Evolutionary conservation across 805 yeast genomes (phyloP).

Genomic region (Scheffersomyces lignosus): DNA sequence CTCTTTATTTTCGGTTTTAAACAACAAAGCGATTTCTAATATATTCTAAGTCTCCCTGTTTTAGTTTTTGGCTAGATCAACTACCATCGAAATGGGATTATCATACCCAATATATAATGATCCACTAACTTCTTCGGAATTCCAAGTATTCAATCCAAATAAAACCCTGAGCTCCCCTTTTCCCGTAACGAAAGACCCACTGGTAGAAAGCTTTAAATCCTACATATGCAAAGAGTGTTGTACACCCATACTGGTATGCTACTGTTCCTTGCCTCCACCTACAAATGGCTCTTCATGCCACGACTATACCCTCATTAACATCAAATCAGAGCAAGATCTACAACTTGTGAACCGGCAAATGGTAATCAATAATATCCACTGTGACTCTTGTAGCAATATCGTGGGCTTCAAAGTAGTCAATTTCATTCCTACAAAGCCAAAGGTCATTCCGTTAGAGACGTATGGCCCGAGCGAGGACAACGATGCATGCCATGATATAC

Average conservation of each 20-base stretch:
- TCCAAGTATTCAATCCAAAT: no score
- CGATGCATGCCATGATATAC: not conserved
- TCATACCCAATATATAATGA: no score
- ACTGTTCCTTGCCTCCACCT: not conserved
- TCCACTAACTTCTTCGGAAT: no score
- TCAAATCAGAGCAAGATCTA: constrained; percentile 3
- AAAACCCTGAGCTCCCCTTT: no score
- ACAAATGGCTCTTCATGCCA: constrained; percentile 4
- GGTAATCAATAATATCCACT: constrained; percentile 8
- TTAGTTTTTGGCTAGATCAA: no score
- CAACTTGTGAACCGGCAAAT: constrained; percentile 1
- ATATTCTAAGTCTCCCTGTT: no score
- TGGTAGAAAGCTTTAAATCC: not conserved
- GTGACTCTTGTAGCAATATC: constrained; percentile 9
- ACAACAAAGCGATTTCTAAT: no score
- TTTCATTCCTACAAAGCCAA: constrained; percentile 3
- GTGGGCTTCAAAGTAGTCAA: constrained; percentile 15
- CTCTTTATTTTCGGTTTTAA: no score
- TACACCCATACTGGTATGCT: not conserved
- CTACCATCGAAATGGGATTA: no score
- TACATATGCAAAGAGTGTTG: constrained; percentile 9
- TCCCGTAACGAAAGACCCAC: no score
- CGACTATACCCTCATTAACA: constrained; percentile 3
- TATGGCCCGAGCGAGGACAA: not conserved
- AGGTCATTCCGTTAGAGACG: constrained; percentile 2